phyloP scores from a whole-genome alignment of 2,329 filamentous ascomycete genomes.

The Acephala macrosclerotiorum region DNA sequence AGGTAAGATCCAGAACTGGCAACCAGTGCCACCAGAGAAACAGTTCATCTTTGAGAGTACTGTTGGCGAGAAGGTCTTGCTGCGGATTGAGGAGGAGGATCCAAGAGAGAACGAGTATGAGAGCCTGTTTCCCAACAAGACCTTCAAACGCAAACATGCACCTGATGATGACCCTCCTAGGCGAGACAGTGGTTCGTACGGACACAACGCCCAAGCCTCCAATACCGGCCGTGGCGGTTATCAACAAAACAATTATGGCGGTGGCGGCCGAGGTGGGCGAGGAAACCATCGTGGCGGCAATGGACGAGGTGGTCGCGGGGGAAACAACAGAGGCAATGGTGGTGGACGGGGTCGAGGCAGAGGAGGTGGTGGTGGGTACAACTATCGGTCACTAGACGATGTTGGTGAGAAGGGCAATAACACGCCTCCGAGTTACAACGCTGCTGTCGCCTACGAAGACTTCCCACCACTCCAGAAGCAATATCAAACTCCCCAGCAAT shows the following conservation, averaged over 20 bases:
- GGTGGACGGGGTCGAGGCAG: constrained; percentile 50
- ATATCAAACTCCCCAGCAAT: constrained; percentile 44
- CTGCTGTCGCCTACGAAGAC: constrained; percentile 45
- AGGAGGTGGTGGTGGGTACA: constrained; percentile 57
- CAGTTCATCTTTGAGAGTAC: constrained; percentile 81
- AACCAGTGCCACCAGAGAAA: constrained; percentile 74
- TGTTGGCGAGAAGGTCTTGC: constrained; percentile 84
- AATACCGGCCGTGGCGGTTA: constrained; percentile 44
- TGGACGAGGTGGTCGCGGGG: constrained; percentile 33
- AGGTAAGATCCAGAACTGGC: constrained; percentile 83
- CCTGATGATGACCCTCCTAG: constrained; percentile 57
- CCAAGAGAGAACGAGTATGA: constrained; percentile 68
- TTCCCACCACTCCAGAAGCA: constrained; percentile 45
- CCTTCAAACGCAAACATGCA: constrained; percentile 67
- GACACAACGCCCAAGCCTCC: constrained; percentile 39
- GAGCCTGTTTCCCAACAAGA: constrained; percentile 65
- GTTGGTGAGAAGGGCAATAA: constrained; percentile 56
- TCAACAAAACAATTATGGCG: constrained; percentile 43
- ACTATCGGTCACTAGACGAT: constrained; percentile 75
- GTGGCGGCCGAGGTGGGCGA: constrained; percentile 43
- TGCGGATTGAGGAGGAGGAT: constrained; percentile 80
- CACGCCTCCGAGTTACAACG: constrained; percentile 41
- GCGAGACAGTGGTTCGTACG: constrained; percentile 43
- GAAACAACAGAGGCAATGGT: constrained; percentile 48
- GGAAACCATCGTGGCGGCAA: constrained; percentile 45